These are phyloP conservation scores for Lippia alba DNA, from an alignment of 305 asterid genomes.

Conservation along the genomic window DNA sequence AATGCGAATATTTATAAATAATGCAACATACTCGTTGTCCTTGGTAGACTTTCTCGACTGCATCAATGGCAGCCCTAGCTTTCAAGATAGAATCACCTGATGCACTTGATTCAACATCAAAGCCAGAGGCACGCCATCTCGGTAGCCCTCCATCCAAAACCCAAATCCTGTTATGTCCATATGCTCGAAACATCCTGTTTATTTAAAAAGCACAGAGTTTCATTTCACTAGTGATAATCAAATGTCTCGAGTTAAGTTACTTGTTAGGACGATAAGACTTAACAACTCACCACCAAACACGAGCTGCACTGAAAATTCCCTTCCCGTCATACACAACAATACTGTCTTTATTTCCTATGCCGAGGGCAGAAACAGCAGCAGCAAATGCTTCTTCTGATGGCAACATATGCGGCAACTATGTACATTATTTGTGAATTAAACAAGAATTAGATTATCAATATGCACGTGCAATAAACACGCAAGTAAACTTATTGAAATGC, in stretches of 20 bases:
- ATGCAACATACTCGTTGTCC: slow-evolving; percentile 55
- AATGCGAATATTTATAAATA: background rate
- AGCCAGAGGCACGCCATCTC: slow-evolving; percentile 93
- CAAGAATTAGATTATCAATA: background rate
- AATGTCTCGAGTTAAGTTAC: too few relatives aligned
- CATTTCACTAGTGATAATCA: too few relatives aligned
- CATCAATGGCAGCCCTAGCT: slow-evolving; percentile 98
- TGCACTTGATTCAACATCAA: slow-evolving; percentile 95
- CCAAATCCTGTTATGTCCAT: slow-evolving; percentile 90
- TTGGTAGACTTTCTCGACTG: slow-evolving; percentile 83
- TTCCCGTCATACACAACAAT: slow-evolving; percentile 95
- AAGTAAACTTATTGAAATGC: background rate
- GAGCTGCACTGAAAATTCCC: slow-evolving; percentile 98
- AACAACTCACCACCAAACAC: slow-evolving; percentile 92
- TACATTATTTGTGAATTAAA: slow-evolving; percentile 12
- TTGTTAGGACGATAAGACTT: slow-evolving; percentile 1
- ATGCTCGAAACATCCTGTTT: slow-evolving; percentile 94
- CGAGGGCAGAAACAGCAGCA: slow-evolving; percentile 97
- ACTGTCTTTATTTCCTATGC: slow-evolving; percentile 83
- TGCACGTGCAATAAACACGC: slow-evolving; percentile 18
- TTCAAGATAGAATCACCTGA: slow-evolving; percentile 88
- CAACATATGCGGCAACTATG: slow-evolving; percentile 95
- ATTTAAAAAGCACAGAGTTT: too few relatives aligned
- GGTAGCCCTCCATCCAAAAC: slow-evolving; percentile 97
- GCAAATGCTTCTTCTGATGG: slow-evolving; percentile 97